Conservation (phyloP, 2,329 filamentous ascomycete genomes). For the Lasiodiplodia hormozganensis region DNA sequence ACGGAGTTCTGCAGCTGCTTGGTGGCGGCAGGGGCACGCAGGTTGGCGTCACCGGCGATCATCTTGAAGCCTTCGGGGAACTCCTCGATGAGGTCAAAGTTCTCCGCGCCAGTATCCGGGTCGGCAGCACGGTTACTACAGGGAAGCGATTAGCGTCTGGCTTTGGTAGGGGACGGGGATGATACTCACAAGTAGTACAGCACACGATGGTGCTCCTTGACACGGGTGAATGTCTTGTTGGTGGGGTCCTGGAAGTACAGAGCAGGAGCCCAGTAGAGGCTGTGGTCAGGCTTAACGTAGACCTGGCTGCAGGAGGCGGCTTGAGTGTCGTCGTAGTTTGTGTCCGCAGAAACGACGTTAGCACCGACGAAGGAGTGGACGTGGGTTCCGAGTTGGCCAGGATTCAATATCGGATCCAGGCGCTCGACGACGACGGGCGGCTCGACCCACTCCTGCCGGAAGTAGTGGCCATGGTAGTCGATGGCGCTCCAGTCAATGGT, state of each 20-base stretch:
- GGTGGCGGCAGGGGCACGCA: conserved; percentile 38
- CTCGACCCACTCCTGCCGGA: conserved; percentile 46
- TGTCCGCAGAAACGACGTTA: conserved; percentile 40
- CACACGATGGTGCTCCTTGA: conserved; percentile 45
- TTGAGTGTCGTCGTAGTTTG: conserved; percentile 39
- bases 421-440: conserved; percentile 44
- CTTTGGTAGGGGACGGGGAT: background rate
- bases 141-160: background rate
- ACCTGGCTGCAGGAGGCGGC: conserved; percentile 44
- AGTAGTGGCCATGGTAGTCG: conserved; percentile 47
- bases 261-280: conserved; percentile 47
- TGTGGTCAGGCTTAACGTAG: conserved; percentile 47
- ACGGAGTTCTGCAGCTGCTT: conserved; percentile 37
- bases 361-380: conserved; percentile 49
- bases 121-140: conserved; percentile 27
- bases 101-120: conserved; percentile 42
- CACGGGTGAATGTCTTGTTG: conserved; percentile 44
- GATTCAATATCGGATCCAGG: conserved; percentile 45
- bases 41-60: conserved; percentile 44
- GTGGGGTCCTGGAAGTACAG: conserved; percentile 48
- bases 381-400: conserved; percentile 43
- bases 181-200: conserved; percentile 42
- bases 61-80: conserved; percentile 47
- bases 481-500: conserved; percentile 38
- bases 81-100: conserved; percentile 40